Evolutionary conservation across 352 stramenopile species (phyloP).

Genomic region (Phytopythium litorale): DNA sequence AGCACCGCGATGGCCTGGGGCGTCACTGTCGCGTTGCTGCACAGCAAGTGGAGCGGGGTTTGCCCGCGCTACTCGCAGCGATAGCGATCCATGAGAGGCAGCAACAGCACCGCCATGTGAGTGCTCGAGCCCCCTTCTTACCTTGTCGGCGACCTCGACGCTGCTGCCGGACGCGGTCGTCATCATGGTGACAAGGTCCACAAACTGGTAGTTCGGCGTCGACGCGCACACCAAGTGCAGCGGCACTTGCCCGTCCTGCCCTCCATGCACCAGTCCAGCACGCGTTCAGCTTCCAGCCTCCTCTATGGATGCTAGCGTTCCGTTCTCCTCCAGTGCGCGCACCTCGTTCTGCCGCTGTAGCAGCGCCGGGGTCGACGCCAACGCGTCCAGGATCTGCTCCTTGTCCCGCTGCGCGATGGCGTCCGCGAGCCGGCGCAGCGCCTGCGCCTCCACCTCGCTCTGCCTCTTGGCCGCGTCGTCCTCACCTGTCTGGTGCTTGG

Average conservation of each 20-base stretch:
- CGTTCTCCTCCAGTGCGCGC: neutral
- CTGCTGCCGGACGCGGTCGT: constrained; percentile 32
- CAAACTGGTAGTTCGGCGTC: constrained; percentile 42
- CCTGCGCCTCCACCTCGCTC: constrained; percentile 17
- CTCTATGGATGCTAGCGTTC: neutral
- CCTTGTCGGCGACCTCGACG: constrained; percentile 33
- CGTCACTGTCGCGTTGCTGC: constrained; percentile 40
- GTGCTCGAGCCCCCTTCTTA: constrained; percentile 2
- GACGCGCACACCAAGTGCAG: constrained; percentile 53
- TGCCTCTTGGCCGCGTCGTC: constrained; percentile 8
- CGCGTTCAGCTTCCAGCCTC: neutral
- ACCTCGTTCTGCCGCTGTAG: constrained; percentile 28
- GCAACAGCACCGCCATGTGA: neutral
- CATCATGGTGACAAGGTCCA: constrained; percentile 55
- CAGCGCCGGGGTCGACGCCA: constrained; percentile 28
- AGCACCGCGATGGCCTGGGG: constrained; percentile 31
- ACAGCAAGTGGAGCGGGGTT: constrained; percentile 54
- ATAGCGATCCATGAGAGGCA: neutral
- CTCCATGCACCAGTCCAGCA: neutral
- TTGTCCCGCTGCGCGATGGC: constrained; percentile 42
- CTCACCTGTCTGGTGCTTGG: neutral
- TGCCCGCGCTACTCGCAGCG: constrained; percentile 19
- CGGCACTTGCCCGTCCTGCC: constrained; percentile 36
- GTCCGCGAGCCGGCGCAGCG: constrained; percentile 21
- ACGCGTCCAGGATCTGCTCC: constrained; percentile 37